These are phyloP conservation scores for Petunia hybrid DNA, from an alignment of 305 asterid species.

Conservation along the genomic window DNA sequence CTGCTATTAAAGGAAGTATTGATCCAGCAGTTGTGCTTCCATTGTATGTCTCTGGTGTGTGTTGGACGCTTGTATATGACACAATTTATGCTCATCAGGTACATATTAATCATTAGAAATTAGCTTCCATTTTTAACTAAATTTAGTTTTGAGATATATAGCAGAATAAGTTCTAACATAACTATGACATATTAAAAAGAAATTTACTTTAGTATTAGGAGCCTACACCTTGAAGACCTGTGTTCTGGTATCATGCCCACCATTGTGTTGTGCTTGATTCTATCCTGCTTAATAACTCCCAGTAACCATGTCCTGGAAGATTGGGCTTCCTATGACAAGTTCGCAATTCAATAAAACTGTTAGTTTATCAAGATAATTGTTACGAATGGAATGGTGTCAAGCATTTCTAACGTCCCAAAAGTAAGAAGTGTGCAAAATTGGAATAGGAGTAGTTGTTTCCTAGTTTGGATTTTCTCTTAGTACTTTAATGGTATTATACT, in stretches of 20 bases:
- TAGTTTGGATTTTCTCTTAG: neutral
- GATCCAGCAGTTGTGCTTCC: constrained; percentile 76
- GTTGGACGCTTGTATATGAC: constrained; percentile 83
- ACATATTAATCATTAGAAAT: constrained; percentile 16
- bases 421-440: neutral
- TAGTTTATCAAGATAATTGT: neutral
- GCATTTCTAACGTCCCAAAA: neutral
- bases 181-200: neutral
- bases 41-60: constrained; percentile 68
- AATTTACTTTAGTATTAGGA: neutral
- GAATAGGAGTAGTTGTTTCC: neutral
- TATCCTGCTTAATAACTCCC: neutral
- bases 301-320: neutral
- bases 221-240: neutral
- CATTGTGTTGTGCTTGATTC: neutral
- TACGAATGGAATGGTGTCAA: neutral
- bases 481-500: neutral
- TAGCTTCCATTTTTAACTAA: neutral
- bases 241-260: neutral
- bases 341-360: neutral
- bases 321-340: neutral
- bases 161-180: neutral
- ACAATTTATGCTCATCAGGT: constrained; percentile 97
- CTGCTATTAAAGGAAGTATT: constrained; percentile 72
- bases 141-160: neutral